Evolutionary conservation across 768 basidiomycete species (phyloP).

Genomic region (Butyriboletus loyo): DNA sequence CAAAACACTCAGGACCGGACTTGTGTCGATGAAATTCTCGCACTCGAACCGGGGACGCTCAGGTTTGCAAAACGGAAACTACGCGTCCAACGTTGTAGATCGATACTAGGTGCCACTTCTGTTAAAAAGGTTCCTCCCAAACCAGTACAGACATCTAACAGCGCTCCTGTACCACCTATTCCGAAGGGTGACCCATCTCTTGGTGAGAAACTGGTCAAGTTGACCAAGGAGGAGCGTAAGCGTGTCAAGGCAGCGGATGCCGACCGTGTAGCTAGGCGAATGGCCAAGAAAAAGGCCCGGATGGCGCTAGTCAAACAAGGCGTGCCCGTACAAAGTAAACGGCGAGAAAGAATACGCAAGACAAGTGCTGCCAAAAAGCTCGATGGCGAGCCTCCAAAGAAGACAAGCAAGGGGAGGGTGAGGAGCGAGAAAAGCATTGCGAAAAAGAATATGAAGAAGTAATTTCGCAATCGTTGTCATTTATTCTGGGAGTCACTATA

Average conservation of each 20-base stretch:
- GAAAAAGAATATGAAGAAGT: constrained; percentile 63
- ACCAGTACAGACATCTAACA: neutral
- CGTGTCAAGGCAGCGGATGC: constrained; percentile 73
- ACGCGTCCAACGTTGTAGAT: constrained; percentile 88
- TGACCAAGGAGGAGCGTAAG: constrained; percentile 87
- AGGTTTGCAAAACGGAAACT: constrained; percentile 93
- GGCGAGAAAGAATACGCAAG: constrained; percentile 50
- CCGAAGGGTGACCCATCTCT: constrained; percentile 83
- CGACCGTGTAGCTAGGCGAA: constrained; percentile 75
- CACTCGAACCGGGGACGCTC: constrained; percentile 70
- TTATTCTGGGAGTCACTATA: neutral
- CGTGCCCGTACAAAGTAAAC: constrained; percentile 38
- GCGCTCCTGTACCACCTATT: constrained; percentile 14
- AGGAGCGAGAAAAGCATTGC: constrained; percentile 52
- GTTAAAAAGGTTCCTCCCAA: constrained; percentile 12
- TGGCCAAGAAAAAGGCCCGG: constrained; percentile 88
- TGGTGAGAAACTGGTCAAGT: constrained; percentile 70
- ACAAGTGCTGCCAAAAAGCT: constrained; percentile 24
- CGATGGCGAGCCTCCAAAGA: constrained; percentile 13
- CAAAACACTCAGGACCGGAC: constrained; percentile 65
- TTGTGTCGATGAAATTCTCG: constrained; percentile 91
- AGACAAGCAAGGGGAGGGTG: constrained; percentile 43
- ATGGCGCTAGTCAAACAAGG: constrained; percentile 45
- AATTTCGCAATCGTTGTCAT: neutral
- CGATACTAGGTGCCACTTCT: constrained; percentile 43